Percentiles rank a stretch among this genome's conserved stretches.
phyloP scores from a whole-genome alignment of 2,329 filamentous ascomycete genomes.

The Diplocarpon rosae region DNA sequence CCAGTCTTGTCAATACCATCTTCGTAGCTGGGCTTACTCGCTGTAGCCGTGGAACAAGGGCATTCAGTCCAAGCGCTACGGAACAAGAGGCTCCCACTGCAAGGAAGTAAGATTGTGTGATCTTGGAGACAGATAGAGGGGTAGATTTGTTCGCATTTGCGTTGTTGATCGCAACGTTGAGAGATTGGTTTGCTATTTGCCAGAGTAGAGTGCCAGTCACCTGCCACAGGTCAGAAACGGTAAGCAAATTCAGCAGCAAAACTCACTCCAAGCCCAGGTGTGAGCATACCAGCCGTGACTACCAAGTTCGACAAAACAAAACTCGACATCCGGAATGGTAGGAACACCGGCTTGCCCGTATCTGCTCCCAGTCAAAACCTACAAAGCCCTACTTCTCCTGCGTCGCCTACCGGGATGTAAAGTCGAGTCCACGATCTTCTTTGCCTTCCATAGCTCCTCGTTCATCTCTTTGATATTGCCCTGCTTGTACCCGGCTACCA shows the following conservation, averaged over 20 bases:
- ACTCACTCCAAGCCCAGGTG: slow-evolving; percentile 65
- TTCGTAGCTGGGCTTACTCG: slow-evolving; percentile 63
- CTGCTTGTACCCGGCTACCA: slow-evolving; percentile 78
- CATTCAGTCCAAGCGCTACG: slow-evolving; percentile 85
- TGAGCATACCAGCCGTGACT: slow-evolving; percentile 94
- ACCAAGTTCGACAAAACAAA: slow-evolving; percentile 90
- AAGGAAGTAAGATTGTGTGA: slow-evolving; percentile 81
- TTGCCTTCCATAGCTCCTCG: slow-evolving; percentile 83
- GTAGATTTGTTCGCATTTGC: slow-evolving; percentile 98
- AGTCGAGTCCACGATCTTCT: slow-evolving; percentile 95
- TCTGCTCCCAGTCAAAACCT: slow-evolving; percentile 40
- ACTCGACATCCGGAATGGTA: slow-evolving; percentile 95
- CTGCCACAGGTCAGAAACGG: slow-evolving; percentile 28
- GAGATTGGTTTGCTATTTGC: slow-evolving; percentile 94
- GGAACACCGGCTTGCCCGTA: slow-evolving; percentile 80
- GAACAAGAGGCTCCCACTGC: slow-evolving; percentile 90
- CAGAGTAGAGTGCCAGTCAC: slow-evolving; percentile 80
- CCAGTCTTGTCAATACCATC: slow-evolving; percentile 70
- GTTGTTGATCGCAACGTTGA: slow-evolving; percentile 96
- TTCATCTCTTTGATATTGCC: slow-evolving; percentile 73
- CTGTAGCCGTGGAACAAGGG: slow-evolving; percentile 75
- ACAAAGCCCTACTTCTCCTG: neutral
- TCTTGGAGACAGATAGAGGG: slow-evolving; percentile 67
- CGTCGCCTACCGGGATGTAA: slow-evolving; percentile 69
- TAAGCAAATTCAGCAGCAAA: neutral